Evolutionary conservation across 805 yeast genomes (phyloP).

Genomic region (Barnettozyma vustinii): DNA sequence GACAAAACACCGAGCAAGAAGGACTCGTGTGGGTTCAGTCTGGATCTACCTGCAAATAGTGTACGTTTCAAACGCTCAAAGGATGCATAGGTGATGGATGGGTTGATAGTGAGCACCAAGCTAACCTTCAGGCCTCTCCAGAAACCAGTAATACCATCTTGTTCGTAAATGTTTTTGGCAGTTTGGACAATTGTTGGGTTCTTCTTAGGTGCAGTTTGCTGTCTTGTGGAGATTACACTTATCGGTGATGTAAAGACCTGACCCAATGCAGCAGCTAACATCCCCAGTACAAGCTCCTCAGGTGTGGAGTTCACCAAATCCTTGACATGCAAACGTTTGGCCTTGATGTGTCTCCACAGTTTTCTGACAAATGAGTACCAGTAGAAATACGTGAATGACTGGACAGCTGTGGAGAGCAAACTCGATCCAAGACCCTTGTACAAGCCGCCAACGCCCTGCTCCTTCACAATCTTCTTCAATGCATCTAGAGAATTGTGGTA

Average conservation of each 20-base stretch:
- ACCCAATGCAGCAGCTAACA: slow-evolving; percentile 76
- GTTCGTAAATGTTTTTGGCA: slow-evolving; percentile 46
- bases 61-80: slow-evolving; percentile 60
- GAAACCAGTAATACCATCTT: slow-evolving; percentile 65
- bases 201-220: slow-evolving; percentile 44
- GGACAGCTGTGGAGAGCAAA: slow-evolving; percentile 65
- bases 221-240: slow-evolving; percentile 62
- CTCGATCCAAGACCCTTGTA: slow-evolving; percentile 70
- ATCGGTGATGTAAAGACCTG: slow-evolving; percentile 81
- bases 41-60: slow-evolving; percentile 30
- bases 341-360: slow-evolving; percentile 33
- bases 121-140: slow-evolving; percentile 86
- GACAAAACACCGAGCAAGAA: slow-evolving; percentile 75
- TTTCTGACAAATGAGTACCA: slow-evolving; percentile 76
- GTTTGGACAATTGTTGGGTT: slow-evolving; percentile 33
- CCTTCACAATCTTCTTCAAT: slow-evolving; percentile 45
- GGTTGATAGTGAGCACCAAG: slow-evolving; percentile 71
- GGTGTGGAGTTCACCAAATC: slow-evolving; percentile 41
- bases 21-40: slow-evolving; percentile 56
- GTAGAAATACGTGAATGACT: slow-evolving; percentile 78
- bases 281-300: slow-evolving; percentile 69
- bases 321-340: slow-evolving; percentile 28
- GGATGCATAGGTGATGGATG: slow-evolving; percentile 82
- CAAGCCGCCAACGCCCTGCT: slow-evolving; percentile 61
- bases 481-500: slow-evolving; percentile 63